phyloP scores from a whole-genome alignment of 2,329 filamentous ascomycete genomes.

The Botrytis fragariae region DNA sequence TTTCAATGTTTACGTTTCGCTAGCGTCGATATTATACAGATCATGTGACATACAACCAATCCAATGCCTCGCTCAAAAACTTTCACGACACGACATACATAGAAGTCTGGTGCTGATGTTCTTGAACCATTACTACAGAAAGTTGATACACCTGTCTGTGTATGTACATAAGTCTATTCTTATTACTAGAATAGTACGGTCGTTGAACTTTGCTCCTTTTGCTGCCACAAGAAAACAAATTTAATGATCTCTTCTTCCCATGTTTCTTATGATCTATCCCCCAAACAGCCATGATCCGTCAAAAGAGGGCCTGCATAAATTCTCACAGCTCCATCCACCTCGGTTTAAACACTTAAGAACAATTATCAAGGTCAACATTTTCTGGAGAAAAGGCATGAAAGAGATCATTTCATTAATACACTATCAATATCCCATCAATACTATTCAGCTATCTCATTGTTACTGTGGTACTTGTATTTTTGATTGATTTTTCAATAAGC shows the following conservation, averaged over 20 bases:
- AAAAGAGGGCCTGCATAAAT: neutral
- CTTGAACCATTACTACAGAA: neutral
- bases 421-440: neutral
- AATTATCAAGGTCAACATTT: neutral
- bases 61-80: neutral
- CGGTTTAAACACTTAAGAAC: neutral
- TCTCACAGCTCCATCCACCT: too few species aligned
- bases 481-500: too few species aligned
- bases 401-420: neutral
- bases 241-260: neutral
- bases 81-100: neutral
- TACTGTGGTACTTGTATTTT: neutral
- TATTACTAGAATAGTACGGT: neutral
- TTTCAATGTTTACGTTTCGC: slow-evolving; percentile 19
- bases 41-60: slow-evolving; percentile 19
- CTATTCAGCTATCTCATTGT: neutral
- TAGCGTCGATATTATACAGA: neutral
- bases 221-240: neutral
- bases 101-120: neutral
- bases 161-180: neutral
- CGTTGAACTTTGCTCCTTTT: neutral
- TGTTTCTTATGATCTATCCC: neutral
- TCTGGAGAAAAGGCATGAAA: neutral
- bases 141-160: neutral
- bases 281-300: too few species aligned